Evolutionary conservation across 345 rosid species (phyloP).

Genomic region (Linum lewisii): DNA sequence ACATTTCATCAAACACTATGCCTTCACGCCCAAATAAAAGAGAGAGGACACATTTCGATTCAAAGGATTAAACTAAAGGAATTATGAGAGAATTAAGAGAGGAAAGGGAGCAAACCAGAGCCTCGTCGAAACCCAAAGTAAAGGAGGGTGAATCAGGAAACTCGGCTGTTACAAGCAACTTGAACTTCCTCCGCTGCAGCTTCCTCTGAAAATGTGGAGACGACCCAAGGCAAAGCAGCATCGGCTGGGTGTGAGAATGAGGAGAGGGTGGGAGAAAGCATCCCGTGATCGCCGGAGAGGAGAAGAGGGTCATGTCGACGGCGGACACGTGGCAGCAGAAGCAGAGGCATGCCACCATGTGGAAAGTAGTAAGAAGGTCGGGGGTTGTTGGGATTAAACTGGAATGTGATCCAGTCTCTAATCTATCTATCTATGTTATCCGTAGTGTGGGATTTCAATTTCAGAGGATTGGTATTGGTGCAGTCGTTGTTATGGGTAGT

Average conservation of each 20-base stretch:
- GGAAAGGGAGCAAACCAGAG: background rate
- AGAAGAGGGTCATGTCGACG: conserved; percentile 34
- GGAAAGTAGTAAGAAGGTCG: background rate
- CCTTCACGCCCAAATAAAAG: background rate
- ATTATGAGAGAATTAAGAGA: conserved; percentile 46
- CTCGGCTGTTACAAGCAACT: conserved; percentile 48
- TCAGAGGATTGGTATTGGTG: too few species aligned
- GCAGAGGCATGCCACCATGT: conserved; percentile 48
- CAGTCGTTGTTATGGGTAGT: too few species aligned
- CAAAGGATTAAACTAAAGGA: conserved; percentile 4
- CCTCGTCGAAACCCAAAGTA: conserved; percentile 40
- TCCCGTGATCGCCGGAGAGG: conserved; percentile 36
- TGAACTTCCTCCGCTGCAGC: conserved; percentile 9
- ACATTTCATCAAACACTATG: conserved; percentile 16
- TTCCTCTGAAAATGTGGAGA: conserved; percentile 26
- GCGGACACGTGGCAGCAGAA: conserved; percentile 39
- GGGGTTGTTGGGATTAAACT: too few species aligned
- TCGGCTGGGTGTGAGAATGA: background rate
- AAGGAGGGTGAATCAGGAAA: conserved; percentile 48
- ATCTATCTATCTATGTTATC: too few species aligned
- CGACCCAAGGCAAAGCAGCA: conserved; percentile 18
- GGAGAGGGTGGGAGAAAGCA: conserved; percentile 19
- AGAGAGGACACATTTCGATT: background rate
- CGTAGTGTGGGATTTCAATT: too few species aligned
- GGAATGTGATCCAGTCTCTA: too few species aligned